A percentile compares a stretch with the other conserved stretches of the same genome.
These are phyloP conservation scores for Trichosporon ovoides DNA, from an alignment of 1,284 basidiomycete species.

Conservation along the genomic window DNA sequence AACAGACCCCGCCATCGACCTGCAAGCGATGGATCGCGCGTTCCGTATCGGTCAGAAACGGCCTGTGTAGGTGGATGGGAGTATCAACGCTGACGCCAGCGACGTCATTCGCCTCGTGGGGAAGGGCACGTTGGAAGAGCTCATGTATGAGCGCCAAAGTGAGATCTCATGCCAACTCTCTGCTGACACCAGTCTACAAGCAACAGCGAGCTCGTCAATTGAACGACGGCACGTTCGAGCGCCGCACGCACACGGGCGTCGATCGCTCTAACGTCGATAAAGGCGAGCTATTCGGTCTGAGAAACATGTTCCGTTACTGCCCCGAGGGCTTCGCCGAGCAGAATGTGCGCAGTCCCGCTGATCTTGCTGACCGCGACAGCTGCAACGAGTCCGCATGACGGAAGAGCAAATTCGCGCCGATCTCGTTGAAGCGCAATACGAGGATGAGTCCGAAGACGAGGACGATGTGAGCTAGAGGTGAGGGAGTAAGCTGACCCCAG, in stretches of 20 bases:
- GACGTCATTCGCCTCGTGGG: conserved; percentile 54
- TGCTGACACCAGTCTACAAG: conserved; percentile 38
- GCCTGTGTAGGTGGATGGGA: conserved; percentile 45
- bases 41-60: conserved; percentile 55
- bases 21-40: conserved; percentile 52
- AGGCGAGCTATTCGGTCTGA: conserved; percentile 45
- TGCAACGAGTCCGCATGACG: conserved; percentile 29
- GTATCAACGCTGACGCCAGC: conserved; percentile 17
- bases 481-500: neutral
- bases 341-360: conserved; percentile 22
- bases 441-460: conserved; percentile 23
- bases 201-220: conserved; percentile 39
- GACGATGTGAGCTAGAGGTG: conserved; percentile 14
- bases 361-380: conserved; percentile 19
- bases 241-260: conserved; percentile 40
- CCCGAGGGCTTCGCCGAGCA: conserved; percentile 37
- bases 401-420: conserved; percentile 34
- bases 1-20: conserved; percentile 46
- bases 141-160: conserved; percentile 50
- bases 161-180: neutral
- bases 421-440: conserved; percentile 29
- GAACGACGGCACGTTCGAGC: conserved; percentile 45
- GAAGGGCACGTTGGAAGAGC: conserved; percentile 52
- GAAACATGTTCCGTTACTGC: conserved; percentile 46
- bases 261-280: conserved; percentile 17